phyloP scores from a whole-genome alignment of 306 rosid species.

The Prunus persica region Prunus_persica_NCBIv2 NC_034014.1:7063001-7063500 shows the following conservation, averaged over 20 bases:
- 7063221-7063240: not conserved
- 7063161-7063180: conserved; percentile 44
- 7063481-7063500: too few species aligned
- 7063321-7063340: not conserved
- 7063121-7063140: conserved; percentile 59
- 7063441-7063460: not conserved
- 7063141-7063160: conserved; percentile 45
- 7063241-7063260: conserved; percentile 5
- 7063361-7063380: not conserved
- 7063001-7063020: conserved; percentile 40
- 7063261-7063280: not conserved
- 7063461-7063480: too few species aligned
- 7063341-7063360: not conserved
- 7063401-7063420: not conserved
- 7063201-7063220: not conserved
- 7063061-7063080: conserved; percentile 9
- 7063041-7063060: conserved; percentile 30
- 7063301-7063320: conserved; percentile 15
- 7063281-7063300: not conserved
- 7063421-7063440: not conserved
- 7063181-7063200: conserved; percentile 44
- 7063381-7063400: not conserved
- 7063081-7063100: conserved; percentile 24
- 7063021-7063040: conserved; percentile 28
- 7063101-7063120: conserved; percentile 57